Percentiles rank a stretch among this genome's conserved stretches.
Evolutionary conservation across 2,329 filamentous ascomycete genomes (phyloP).

Genomic region (Trichoderma gracile): DNA sequence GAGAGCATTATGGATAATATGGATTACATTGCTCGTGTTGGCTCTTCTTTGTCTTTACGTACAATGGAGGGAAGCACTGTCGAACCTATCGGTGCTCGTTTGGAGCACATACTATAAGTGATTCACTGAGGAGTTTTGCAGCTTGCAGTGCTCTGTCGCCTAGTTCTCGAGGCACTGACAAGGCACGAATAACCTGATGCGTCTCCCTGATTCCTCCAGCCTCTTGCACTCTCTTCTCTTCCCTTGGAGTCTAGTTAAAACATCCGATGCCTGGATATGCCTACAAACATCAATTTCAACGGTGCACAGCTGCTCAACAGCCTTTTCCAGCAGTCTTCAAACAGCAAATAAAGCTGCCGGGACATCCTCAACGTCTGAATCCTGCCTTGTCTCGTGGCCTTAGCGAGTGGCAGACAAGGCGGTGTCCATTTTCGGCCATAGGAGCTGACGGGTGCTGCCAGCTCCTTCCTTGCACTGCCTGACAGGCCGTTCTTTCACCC

Average conservation of each 20-base stretch:
- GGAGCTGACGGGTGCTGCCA: conserved; percentile 33
- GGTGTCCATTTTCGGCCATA: conserved; percentile 30
- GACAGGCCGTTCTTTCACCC: conserved; percentile 26
- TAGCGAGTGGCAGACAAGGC: conserved; percentile 21
- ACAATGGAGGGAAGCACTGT: not conserved
- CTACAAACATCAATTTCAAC: not conserved
- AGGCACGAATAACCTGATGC: not conserved
- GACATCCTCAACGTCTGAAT: conserved; percentile 8
- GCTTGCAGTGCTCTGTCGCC: not conserved
- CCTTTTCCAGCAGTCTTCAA: not conserved
- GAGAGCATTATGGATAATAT: not conserved
- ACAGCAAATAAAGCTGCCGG: not conserved
- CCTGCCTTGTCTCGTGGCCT: conserved; percentile 33
- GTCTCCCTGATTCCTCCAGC: not conserved
- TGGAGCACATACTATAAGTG: not conserved
- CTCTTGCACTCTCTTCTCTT: not conserved
- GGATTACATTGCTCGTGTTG: not conserved
- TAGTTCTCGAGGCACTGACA: not conserved
- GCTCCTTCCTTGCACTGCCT: conserved; percentile 29
- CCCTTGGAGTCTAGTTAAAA: no score
- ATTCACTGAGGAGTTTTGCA: not conserved
- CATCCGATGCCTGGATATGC: not conserved
- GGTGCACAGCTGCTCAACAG: not conserved
- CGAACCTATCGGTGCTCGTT: not conserved
- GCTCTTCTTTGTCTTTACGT: not conserved